Percentiles rank a stretch among this genome's conserved stretches.
phyloP scores from a whole-genome alignment of 768 basidiomycete genomes.

The Leccinum uliginosum region DNA sequence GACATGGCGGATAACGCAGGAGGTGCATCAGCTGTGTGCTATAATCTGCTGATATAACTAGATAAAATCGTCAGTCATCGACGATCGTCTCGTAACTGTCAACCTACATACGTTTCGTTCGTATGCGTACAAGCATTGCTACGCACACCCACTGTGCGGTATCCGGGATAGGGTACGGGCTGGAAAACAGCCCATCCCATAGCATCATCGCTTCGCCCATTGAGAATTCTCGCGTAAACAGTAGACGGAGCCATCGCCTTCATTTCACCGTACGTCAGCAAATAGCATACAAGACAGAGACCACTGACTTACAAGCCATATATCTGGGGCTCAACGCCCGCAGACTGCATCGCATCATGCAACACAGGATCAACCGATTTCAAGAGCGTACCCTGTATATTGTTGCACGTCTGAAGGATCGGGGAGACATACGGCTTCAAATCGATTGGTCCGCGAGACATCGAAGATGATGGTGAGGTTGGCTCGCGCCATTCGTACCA shows the following conservation, averaged over 20 bases:
- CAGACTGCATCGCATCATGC: constrained; percentile 67
- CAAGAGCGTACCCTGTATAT: constrained; percentile 70
- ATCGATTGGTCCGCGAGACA: constrained; percentile 39
- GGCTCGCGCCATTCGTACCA: constrained; percentile 77
- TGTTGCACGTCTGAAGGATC: constrained; percentile 78
- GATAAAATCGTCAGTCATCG: constrained; percentile 11
- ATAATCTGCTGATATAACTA: constrained; percentile 87
- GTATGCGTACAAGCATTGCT: constrained; percentile 91
- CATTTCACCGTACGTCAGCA: constrained; percentile 11
- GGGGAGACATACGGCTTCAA: constrained; percentile 72
- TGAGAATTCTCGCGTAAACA: constrained; percentile 90
- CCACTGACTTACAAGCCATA: constrained; percentile 78
- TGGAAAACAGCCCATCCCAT: constrained; percentile 97
- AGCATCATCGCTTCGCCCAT: constrained; percentile 77
- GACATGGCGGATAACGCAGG: constrained; percentile 71
- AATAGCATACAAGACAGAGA: constrained; percentile 5
- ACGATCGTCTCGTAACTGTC: not conserved
- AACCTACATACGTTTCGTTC: constrained; percentile 72
- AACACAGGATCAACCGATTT: constrained; percentile 77
- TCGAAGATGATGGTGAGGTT: constrained; percentile 15
- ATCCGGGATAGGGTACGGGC: constrained; percentile 65
- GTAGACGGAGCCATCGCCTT: constrained; percentile 89
- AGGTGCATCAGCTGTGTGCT: constrained; percentile 78
- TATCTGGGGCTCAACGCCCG: constrained; percentile 92
- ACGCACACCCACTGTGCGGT: constrained; percentile 86